Base-by-base conservation (phyloP, 2,329 filamentous ascomycete species). In the Coniochaeta sp. region DNA sequence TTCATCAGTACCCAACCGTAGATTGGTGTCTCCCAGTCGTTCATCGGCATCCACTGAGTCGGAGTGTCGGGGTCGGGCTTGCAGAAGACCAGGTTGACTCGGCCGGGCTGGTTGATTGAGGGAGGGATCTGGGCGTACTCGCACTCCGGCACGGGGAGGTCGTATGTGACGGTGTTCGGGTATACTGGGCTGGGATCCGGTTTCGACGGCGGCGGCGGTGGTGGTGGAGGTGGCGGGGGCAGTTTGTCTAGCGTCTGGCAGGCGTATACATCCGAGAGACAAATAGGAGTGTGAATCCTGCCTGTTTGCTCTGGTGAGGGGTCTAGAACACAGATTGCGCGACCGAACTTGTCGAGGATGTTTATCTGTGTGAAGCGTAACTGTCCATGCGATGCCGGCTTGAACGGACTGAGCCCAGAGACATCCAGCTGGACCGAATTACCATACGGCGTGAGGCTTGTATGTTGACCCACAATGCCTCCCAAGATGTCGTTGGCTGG, bases 281-380 rank as follows among this genome's bases (percentile, higher is more conserved):
- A 31, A 6, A 9, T 5, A 6, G 28, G 5, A 9, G 9, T 9
- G 9, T 31, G 28, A 9, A 31, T 31, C 28, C 28, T 31, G 5
- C 28, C 28, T 5, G 28, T 31, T 31, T 9, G 5, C 5, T 31
- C 5, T 9, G 28, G 28, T 6, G 28, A 31, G 5, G 68, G 67
- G 47, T 75, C 69, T 17, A 76, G 69, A 19, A 69, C 69, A 11
- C 64, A 52, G 26, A 78, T 58, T 11, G 67, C 67, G 56, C 80
- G 79, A 0, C 79, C 79, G 54, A 81, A 81, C 63, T 80, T 80
- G 67, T 81, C 79, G 34, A 81, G 68, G 44, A 81, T 71, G 63
- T 79, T 78, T 47, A 82, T 60, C 62, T 79, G 78, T 1, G 70
- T 71, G 62, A 80, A 77, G 11, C 67, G 62, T 24, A 81, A 68